phyloP scores from a whole-genome alignment of 2,329 filamentous ascomycete genomes.

The Alternaria triticimaculans region DNA sequence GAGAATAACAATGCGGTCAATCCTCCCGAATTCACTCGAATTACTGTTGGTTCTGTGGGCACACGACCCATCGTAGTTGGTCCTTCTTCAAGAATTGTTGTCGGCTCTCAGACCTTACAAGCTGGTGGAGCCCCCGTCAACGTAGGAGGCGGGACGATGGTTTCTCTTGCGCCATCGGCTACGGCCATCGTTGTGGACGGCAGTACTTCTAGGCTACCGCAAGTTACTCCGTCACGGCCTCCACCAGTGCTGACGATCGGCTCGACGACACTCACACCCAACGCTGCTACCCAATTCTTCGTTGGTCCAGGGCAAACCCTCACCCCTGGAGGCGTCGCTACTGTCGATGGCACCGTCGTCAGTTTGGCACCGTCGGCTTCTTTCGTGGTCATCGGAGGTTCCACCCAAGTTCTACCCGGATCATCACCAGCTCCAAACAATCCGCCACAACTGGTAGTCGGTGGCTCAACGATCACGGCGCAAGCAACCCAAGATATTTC shows the following conservation, averaged over 20 bases:
- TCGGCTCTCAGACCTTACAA: constrained; percentile 45
- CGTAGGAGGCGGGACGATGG: constrained; percentile 39
- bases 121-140: constrained; percentile 46
- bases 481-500: constrained; percentile 4
- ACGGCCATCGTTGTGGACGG: constrained; percentile 39
- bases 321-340: constrained; percentile 49
- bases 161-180: constrained; percentile 39
- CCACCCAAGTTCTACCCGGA: constrained; percentile 40
- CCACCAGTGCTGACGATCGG: constrained; percentile 52
- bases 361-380: constrained; percentile 50
- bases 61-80: constrained; percentile 38
- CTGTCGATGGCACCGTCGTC: constrained; percentile 49
- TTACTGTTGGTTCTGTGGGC: constrained; percentile 36
- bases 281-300: constrained; percentile 56
- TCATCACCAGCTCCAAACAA: constrained; percentile 4
- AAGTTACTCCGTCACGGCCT: constrained; percentile 16
- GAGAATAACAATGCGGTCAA: constrained; percentile 5
- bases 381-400: constrained; percentile 50
- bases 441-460: constrained; percentile 30
- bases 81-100: constrained; percentile 41
- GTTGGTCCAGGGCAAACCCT: constrained; percentile 49
- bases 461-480: constrained; percentile 37
- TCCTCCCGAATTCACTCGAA: constrained; percentile 16
- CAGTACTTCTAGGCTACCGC: constrained; percentile 34
- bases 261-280: constrained; percentile 49